Evolutionary conservation across 2,329 filamentous ascomycete genomes (phyloP), one percentile per base, ranked within the genome.

Genomic region (Xylariaceae sp.): DNA sequence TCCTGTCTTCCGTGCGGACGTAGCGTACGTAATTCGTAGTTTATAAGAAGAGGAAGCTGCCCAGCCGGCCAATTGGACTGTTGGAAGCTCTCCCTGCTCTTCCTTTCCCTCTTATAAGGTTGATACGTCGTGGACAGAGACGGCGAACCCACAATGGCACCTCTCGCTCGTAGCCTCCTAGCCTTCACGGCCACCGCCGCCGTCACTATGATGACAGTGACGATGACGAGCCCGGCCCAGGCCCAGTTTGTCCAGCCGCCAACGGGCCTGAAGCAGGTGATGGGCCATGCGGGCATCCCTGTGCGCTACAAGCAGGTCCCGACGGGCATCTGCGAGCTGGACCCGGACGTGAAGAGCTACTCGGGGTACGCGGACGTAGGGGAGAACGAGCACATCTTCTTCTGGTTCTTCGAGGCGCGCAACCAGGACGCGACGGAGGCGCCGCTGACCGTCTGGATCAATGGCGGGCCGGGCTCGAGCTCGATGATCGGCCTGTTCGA

Each of bases 401-500:
- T 72, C 62, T 80, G 77, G 76, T 80, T 79, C 64, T 80, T 81
- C 60, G 78, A 81, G 56, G 74, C 78, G 6, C 71, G 78, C 44
- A 71, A 75, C 30, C 51, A 63, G 13, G 70, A 79, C 50, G 76
- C 78, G 3, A 60, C 67, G 4, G 68, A 73, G 5, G 77, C 78
- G 16, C 77, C 77, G 0, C 63, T 81, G 35, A 81, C 78, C 0
- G 64, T 81, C 2, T 82, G 79, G 79, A 68, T 82, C 45, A 81
- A 81, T 51, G 80, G 80, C 16, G 79, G 78, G 0, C 79, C 79
- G 0, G 81, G 82, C 1, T 74, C 71, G 13, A 76, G 78, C 55
- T 80, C 76, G 8, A 70, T 84, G 64, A 79, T 84, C 53, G 81
- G 81, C 1, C 64, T 85, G 2, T 84, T 84, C 55, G 75, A 82